Evolutionary conservation across 768 basidiomycete species (phyloP).

Genomic region (Tricholoma bakamatsutake): DNA sequence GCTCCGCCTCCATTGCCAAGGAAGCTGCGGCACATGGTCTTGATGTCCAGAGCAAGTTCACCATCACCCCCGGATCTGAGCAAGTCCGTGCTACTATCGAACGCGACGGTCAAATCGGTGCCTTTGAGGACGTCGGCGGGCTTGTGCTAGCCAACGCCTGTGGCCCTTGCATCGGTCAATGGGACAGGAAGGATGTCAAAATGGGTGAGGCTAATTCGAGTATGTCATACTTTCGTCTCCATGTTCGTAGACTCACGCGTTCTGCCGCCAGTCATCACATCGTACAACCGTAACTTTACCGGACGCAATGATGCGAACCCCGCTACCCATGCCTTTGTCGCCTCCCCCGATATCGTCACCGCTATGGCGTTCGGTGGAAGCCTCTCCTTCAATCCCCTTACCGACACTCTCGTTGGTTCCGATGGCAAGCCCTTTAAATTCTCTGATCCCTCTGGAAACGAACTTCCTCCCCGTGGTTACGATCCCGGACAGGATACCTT

Average conservation of each 20-base stretch:
- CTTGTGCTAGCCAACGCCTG: slow-evolving; percentile 97
- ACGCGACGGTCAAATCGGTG: slow-evolving; percentile 88
- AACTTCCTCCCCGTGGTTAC: slow-evolving; percentile 93
- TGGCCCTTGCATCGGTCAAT: slow-evolving; percentile 98
- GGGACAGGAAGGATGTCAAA: slow-evolving; percentile 95
- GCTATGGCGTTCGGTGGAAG: slow-evolving; percentile 93
- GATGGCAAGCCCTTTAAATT: slow-evolving; percentile 99
- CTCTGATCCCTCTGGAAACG: slow-evolving; percentile 82
- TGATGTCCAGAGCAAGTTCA: slow-evolving; percentile 88
- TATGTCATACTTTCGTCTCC: slow-evolving; percentile 30
- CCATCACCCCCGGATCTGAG: slow-evolving; percentile 97
- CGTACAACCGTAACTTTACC: slow-evolving; percentile 99
- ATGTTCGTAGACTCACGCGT: slow-evolving; percentile 5
- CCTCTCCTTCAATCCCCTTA: slow-evolving; percentile 95
- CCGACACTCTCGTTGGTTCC: slow-evolving; percentile 78
- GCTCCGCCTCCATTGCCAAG: slow-evolving; percentile 88
- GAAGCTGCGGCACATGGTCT: slow-evolving; percentile 88
- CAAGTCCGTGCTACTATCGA: slow-evolving; percentile 97
- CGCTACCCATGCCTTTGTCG: slow-evolving; percentile 94
- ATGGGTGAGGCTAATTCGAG: slow-evolving; percentile 97
- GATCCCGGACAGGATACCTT: slow-evolving; percentile 97
- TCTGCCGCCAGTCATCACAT: slow-evolving; percentile 75
- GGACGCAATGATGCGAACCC: slow-evolving; percentile 99
- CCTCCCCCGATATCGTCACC: slow-evolving; percentile 92
- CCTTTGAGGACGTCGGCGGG: slow-evolving; percentile 86